Base-by-base conservation (phyloP, 2,329 filamentous ascomycete genomes). In the Lanzia echinophila region DNA sequence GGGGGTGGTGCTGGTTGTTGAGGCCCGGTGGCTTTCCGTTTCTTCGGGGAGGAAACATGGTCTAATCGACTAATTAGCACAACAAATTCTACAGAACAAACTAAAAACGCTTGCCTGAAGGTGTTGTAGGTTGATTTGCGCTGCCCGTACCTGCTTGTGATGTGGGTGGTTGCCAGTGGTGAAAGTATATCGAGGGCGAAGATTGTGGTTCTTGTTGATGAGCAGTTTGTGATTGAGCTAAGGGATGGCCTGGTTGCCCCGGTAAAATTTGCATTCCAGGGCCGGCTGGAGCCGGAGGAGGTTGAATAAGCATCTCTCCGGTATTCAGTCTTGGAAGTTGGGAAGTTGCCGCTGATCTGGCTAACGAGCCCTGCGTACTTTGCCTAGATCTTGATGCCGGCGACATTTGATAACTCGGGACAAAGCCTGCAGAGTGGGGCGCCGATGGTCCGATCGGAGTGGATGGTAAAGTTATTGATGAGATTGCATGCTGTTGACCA, bases 101-200 rank as follows among this genome's bases (percentile, higher is more conserved):
- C 69, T 73, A 58, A 73, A 70, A 69, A 74, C 74, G 61, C 64
- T 82, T 86, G 82, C 86, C 84, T 73, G 87, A 85, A 65, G 88
- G 86, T 58, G 86, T 87, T 65, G 80, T 81, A 57, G 87, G 86
- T 67, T 87, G 84, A 64, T 83, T 82, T 54, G 79, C 76, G 67
- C 76, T 73, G 60, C 77, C 61, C 39, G 60, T 72, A 56, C 79
- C 77, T 59, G 76, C 75, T 70, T 87, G 79, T 58, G 82, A 79
- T 20, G 77, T 79, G 13, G 90, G 90, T 44, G 90, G 90, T 56
- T 92, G 87, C 90, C 90, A 96, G 68, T 95, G 89, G 67, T 95
- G 89, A 68, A 96, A 96, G 70, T 89, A 94, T 46, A 95, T 87
- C 20, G 85, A 87, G 0, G 86, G 83, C 39, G 87, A 88, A 17